Conservation (phyloP, 1,284 basidiomycete species). For the Ustilago crameri region DNA sequence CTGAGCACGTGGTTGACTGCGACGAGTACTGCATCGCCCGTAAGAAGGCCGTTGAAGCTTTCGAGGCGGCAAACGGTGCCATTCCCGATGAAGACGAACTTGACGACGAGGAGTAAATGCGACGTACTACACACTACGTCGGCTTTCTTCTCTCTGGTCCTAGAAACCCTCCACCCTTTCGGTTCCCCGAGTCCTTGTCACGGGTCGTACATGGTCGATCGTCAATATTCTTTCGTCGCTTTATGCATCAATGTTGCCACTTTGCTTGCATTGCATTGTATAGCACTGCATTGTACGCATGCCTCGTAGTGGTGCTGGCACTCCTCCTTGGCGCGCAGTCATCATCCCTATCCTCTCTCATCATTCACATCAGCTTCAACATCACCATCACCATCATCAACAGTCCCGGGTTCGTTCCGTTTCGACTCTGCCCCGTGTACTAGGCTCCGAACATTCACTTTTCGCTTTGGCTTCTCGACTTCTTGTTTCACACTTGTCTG, state of each 20-base stretch:
- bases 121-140: no score
- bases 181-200: conserved; percentile 17
- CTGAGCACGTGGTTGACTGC: conserved; percentile 41
- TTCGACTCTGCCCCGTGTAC: conserved; percentile 6
- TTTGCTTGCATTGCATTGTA: conserved; percentile 1
- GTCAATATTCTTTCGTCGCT: not conserved
- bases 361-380: not conserved
- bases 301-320: conserved; percentile 43
- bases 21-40: conserved; percentile 47
- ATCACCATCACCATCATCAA: conserved; percentile 7
- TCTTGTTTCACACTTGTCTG: conserved; percentile 15
- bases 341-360: not conserved
- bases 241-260: conserved; percentile 7
- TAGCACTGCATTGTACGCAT: conserved; percentile 3
- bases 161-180: not conserved
- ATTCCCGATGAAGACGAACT: conserved; percentile 39
- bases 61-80: conserved; percentile 33
- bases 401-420: not conserved
- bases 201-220: conserved; percentile 28
- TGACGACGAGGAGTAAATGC: conserved; percentile 31
- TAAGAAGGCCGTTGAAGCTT: conserved; percentile 35
- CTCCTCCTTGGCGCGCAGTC: conserved; percentile 22
- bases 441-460: conserved; percentile 1
- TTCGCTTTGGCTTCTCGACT: not conserved
- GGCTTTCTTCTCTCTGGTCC: not conserved